Percentiles rank a stretch among this genome's conserved stretches.
These are phyloP conservation scores for Murraya koenigii DNA, from an alignment of 345 rosid genomes.

Conservation along the genomic window DNA sequence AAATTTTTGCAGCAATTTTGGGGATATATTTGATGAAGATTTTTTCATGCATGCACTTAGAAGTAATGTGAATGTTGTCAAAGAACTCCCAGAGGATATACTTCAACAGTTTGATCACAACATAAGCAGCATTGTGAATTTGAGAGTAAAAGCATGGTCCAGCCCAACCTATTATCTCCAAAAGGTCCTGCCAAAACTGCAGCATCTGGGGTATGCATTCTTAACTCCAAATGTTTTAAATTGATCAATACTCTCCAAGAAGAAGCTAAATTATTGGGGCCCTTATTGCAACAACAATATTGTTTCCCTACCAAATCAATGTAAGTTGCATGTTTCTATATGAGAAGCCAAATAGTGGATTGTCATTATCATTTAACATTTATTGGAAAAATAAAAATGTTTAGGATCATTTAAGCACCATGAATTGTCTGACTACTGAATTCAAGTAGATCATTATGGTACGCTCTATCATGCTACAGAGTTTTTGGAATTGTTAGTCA, in stretches of 20 bases:
- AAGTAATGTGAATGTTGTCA: constrained; percentile 73
- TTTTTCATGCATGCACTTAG: constrained; percentile 73
- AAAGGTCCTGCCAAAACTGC: constrained; percentile 86
- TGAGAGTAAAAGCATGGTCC: constrained; percentile 94
- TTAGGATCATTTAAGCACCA: background rate
- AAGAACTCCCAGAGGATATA: constrained; percentile 73
- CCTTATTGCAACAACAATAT: background rate
- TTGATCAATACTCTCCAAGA: background rate
- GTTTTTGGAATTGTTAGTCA: background rate
- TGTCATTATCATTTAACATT: background rate
- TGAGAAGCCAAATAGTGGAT: background rate
- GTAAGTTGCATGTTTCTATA: background rate
- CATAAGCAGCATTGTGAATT: constrained; percentile 84
- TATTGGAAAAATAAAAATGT: background rate
- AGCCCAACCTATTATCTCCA: constrained; percentile 82
- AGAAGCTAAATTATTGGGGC: background rate
- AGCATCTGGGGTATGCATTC: constrained; percentile 53
- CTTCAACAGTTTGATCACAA: constrained; percentile 82
- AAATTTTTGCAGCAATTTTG: constrained; percentile 66
- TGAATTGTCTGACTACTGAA: background rate
- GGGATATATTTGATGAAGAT: constrained; percentile 93
- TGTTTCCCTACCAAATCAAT: background rate
- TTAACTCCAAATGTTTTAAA: background rate
- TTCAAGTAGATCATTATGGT: background rate
- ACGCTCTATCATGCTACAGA: background rate